A percentile compares a stretch with the other conserved stretches of the same genome.
These are phyloP conservation scores for Sordariomycetes sp. DNA, from an alignment of 2,329 filamentous ascomycete species.

Conservation along the genomic window DNA sequence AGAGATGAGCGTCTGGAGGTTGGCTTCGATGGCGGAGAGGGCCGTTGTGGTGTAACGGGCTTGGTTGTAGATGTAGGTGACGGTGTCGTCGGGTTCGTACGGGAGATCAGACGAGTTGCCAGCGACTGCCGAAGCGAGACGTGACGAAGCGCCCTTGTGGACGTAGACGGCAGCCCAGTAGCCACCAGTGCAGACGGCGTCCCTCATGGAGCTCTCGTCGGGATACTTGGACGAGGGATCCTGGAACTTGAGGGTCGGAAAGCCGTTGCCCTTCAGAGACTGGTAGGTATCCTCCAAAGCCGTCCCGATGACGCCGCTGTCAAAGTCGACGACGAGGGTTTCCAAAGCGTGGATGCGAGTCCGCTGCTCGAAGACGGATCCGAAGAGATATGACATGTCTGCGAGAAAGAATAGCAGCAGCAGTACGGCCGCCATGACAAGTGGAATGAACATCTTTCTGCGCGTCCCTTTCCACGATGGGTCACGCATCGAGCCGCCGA, in stretches of 20 bases:
- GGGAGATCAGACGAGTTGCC: constrained; percentile 10
- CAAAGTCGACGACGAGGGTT: constrained; percentile 19
- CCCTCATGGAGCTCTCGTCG: constrained; percentile 12
- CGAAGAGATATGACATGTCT: constrained; percentile 19
- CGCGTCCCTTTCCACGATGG: background rate
- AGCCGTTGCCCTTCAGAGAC: constrained; percentile 16
- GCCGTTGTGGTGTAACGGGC: constrained; percentile 22
- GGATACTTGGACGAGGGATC: constrained; percentile 13
- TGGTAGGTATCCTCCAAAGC: constrained; percentile 21
- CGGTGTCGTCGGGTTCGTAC: constrained; percentile 20
- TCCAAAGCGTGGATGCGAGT: constrained; percentile 14
- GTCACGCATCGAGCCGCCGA: too few relatives aligned
- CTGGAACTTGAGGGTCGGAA: constrained; percentile 20
- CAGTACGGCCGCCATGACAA: background rate
- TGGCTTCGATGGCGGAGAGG: constrained; percentile 16
- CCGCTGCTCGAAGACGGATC: constrained; percentile 15
- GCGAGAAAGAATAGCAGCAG: constrained; percentile 1
- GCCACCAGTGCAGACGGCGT: constrained; percentile 22
- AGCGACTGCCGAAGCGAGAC: constrained; percentile 16
- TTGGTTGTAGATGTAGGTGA: constrained; percentile 26
- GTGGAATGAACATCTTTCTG: background rate
- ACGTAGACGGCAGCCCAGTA: constrained; percentile 29
- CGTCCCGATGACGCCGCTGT: constrained; percentile 20
- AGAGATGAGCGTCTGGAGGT: constrained; percentile 16
- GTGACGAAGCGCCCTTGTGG: constrained; percentile 17